Conservation (phyloP, 306 rosid species). For the Potentilla sterilis region DNA sequence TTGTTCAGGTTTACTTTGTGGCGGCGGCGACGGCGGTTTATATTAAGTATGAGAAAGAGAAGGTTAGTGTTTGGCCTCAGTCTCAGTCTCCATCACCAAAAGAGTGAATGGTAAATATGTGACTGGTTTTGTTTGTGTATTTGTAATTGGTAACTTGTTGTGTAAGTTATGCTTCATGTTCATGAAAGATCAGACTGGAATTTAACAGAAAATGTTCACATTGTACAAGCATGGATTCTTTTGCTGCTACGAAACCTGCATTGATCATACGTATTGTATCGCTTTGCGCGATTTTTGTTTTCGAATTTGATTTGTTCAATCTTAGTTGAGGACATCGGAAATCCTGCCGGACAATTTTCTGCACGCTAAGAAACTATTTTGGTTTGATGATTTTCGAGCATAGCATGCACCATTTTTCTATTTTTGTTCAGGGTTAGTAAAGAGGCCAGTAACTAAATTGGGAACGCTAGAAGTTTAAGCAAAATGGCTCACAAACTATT, state of each 20-base stretch:
- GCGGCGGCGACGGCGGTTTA: conserved; percentile 64
- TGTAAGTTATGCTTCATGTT: not conserved
- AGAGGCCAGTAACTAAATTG: too few relatives aligned
- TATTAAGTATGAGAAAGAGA: conserved; percentile 77
- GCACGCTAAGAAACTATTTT: too few relatives aligned
- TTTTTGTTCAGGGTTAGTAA: too few relatives aligned
- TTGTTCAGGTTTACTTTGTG: conserved; percentile 75
- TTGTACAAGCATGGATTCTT: not conserved
- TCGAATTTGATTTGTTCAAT: not conserved
- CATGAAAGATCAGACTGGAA: not conserved
- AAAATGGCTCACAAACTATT: too few relatives aligned
- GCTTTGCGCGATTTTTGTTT: not conserved
- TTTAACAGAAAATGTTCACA: not conserved
- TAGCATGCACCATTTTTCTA: too few relatives aligned
- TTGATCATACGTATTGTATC: not conserved
- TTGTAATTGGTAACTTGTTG: not conserved
- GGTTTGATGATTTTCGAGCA: too few relatives aligned
- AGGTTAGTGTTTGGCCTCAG: conserved; percentile 68
- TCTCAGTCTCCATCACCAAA: conserved; percentile 38
- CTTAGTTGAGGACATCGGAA: too few relatives aligned
- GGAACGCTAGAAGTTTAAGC: too few relatives aligned
- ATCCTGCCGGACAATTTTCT: too few relatives aligned
- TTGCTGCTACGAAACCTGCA: not conserved
- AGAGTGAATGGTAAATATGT: not conserved
- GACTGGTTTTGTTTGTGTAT: too few relatives aligned